phyloP scores from a whole-genome alignment of 192 early-diverging fungal genomes.

The Phycomyces blakesleeanus region DNA sequence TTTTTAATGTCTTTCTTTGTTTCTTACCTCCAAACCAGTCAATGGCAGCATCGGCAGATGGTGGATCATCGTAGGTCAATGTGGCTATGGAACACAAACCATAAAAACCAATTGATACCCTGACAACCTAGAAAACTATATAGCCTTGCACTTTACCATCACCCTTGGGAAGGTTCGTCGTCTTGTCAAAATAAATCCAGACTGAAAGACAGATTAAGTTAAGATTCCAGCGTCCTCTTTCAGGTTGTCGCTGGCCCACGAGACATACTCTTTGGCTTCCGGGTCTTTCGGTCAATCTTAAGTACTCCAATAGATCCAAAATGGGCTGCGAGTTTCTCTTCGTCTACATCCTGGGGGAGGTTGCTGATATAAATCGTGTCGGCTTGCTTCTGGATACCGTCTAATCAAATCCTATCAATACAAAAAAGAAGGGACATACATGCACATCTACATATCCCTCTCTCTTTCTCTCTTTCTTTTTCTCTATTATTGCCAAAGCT shows the following conservation, averaged over 20 bases:
- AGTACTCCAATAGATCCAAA: constrained; percentile 72
- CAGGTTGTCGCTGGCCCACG: constrained; percentile 48
- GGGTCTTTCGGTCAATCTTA: constrained; percentile 62
- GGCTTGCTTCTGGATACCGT: constrained; percentile 19
- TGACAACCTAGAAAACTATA: not conserved
- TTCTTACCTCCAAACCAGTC: constrained; percentile 66
- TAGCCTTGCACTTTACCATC: constrained; percentile 44
- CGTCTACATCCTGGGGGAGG: constrained; percentile 57
- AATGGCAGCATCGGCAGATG: constrained; percentile 65
- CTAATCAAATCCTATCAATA: not conserved
- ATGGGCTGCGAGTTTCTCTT: constrained; percentile 53
- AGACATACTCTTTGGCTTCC: constrained; percentile 56
- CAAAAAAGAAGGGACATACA: not conserved
- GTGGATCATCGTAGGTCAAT: constrained; percentile 73
- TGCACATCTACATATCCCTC: not conserved
- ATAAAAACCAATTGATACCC: not conserved
- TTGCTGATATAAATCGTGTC: constrained; percentile 74
- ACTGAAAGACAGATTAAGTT: constrained; percentile 36
- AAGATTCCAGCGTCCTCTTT: constrained; percentile 8
- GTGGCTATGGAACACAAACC: constrained; percentile 43
- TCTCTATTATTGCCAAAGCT: constrained; percentile 6
- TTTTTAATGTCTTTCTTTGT: too few relatives aligned
- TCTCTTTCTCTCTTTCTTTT: constrained; percentile 8
- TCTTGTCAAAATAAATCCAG: constrained; percentile 69
- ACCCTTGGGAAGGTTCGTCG: constrained; percentile 61